Evolutionary conservation across 2,329 filamentous ascomycete species (phyloP).

Genomic region (Fusarium pseudograminearum): DNA sequence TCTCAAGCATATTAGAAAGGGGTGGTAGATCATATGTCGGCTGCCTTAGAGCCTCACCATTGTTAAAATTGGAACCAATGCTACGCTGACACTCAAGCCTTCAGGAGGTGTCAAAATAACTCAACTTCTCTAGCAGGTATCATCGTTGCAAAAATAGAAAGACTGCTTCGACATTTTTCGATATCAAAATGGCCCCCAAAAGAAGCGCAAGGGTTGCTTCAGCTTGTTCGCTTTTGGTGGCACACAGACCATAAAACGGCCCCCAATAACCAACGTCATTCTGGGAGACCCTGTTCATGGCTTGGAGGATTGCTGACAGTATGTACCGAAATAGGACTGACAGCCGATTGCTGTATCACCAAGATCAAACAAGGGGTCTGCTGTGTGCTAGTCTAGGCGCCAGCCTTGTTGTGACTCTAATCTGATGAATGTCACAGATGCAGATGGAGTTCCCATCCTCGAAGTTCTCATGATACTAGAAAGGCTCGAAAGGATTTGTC

Average conservation of each 20-base stretch:
- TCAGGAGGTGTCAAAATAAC: background rate
- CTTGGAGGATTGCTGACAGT: constrained; percentile 1
- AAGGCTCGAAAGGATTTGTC: no score
- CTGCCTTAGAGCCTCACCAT: background rate
- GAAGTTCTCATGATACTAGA: rapidly evolving
- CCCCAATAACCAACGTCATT: background rate
- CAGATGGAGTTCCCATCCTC: background rate
- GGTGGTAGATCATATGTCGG: background rate
- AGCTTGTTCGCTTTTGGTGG: background rate
- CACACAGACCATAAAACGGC: background rate
- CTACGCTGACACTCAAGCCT: background rate
- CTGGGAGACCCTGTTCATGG: background rate
- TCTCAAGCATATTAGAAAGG: no score
- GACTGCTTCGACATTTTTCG: constrained; percentile 1
- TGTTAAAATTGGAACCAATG: constrained; percentile 5
- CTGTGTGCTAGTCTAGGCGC: background rate
- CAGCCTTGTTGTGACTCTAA: constrained; percentile 19
- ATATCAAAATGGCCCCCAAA: constrained; percentile 12
- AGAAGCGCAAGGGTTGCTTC: background rate
- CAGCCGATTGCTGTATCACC: background rate
- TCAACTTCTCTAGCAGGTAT: rapidly evolving
- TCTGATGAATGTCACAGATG: background rate
- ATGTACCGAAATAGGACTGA: background rate
- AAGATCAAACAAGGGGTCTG: background rate
- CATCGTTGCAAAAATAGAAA: background rate